phyloP scores from a whole-genome alignment of 2,329 filamentous ascomycete species.

The Ophiosphaerella herpotricha region DNA sequence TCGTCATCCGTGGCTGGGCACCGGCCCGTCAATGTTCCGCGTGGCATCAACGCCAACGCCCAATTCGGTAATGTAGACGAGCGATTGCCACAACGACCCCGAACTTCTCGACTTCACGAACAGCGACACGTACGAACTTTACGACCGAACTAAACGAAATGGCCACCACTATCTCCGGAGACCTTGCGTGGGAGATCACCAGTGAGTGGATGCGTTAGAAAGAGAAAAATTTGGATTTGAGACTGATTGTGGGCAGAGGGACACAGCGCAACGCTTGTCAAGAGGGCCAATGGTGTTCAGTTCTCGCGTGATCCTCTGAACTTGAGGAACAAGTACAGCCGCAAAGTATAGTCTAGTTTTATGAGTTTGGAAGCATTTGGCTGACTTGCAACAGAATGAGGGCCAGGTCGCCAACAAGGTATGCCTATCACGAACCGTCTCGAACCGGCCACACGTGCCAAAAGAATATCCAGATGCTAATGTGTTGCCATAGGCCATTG shows the following conservation, averaged over 20 bases:
- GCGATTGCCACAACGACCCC: slow-evolving; percentile 24
- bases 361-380: slow-evolving; percentile 9
- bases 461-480: not conserved
- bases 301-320: slow-evolving; percentile 96
- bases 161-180: slow-evolving; percentile 73
- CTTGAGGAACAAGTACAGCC: slow-evolving; percentile 85
- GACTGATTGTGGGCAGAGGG: slow-evolving; percentile 61
- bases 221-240: slow-evolving; percentile 3
- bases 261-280: slow-evolving; percentile 90
- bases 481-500: slow-evolving; percentile 68
- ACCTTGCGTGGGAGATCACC: slow-evolving; percentile 93
- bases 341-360: slow-evolving; percentile 68
- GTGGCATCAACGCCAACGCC: slow-evolving; percentile 26
- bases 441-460: not conserved
- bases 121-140: slow-evolving; percentile 32
- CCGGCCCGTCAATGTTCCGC: slow-evolving; percentile 27
- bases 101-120: slow-evolving; percentile 21
- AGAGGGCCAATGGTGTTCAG: slow-evolving; percentile 83
- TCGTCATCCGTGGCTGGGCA: slow-evolving; percentile 5
- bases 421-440: slow-evolving; percentile 38
- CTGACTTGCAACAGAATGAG: slow-evolving; percentile 67
- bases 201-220: slow-evolving; percentile 67
- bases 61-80: slow-evolving; percentile 34
- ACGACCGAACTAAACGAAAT: slow-evolving; percentile 45
- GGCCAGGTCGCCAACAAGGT: slow-evolving; percentile 96